Evolutionary conservation across 2,329 filamentous ascomycete genomes (phyloP), one percentile per base, ranked within the genome.

Genomic region (Penicillium sp.): DNA sequence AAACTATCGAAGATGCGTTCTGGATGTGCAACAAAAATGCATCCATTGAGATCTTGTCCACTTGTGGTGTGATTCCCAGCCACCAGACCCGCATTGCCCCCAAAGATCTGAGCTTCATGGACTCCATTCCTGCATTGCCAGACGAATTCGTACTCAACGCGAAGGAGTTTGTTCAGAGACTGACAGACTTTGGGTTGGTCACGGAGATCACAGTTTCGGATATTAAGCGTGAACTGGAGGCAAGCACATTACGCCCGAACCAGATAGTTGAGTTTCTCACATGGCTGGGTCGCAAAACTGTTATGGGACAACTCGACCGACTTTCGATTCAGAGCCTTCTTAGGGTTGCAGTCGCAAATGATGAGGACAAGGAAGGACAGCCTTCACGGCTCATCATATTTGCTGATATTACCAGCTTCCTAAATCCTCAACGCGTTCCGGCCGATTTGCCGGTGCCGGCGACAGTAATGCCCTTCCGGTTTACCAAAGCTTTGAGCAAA

Each of bases 1-100:
- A 90, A 65, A 87, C 90, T 55, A 90, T 99, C 47, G 92, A 96
- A 65, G 90, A 96, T 71, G 89, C 91, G 0, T 99, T 99, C 68
- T 99, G 94, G 94, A 95, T 85, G 31, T 92, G 90, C 56, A 94
- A 89, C 65, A 87, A 84, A 67, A 87, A 87, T 57, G 85, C 90
- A 2, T 87, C 84, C 0, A 90, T 97, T 51, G 92, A 96, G 64
- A 82, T 96, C 6, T 85, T 95, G 58, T 96, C 92, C 1, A 95
- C 88, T 18, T 84, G 87, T 52, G 95, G 95, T 50, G 86, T 99
- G 6, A 78, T 96, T 48, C 84, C 88, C n/a, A 95, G 89, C 31
- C 84, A 88, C 11, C 82, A 88, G 60, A 90, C 96, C 31, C 88
- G 94, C 30, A 81, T 95, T 61, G 88, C 68, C 75, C 87, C 68